These are phyloP conservation scores for Lolium perenne DNA, from an alignment of 176 grass and related monocot genomes.

Conservation along the genomic window DNA sequence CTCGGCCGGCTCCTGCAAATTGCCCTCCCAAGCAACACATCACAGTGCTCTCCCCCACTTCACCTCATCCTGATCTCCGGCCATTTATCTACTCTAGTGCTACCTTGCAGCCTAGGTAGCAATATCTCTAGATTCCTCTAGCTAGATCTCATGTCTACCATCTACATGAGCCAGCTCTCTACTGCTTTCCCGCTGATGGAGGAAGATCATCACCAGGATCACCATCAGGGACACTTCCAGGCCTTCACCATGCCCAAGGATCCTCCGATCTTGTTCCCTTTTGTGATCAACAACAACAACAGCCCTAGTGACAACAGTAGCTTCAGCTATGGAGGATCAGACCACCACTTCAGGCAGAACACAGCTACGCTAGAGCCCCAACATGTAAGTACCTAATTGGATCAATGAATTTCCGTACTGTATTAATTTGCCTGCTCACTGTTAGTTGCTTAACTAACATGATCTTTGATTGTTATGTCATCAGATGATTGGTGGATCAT, in stretches of 20 bases:
- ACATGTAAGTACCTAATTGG: slow-evolving; percentile 41
- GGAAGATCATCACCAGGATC: slow-evolving; percentile 67
- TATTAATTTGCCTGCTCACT: neutral
- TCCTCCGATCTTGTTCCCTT: slow-evolving; percentile 56
- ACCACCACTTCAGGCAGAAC: slow-evolving; percentile 54
- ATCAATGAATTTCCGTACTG: neutral
- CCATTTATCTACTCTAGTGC: slow-evolving; percentile 7
- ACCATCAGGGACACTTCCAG: slow-evolving; percentile 59
- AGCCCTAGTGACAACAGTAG: slow-evolving; percentile 44
- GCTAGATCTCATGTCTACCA: slow-evolving; percentile 58
- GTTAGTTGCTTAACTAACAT: neutral
- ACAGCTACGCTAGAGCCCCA: slow-evolving; percentile 40
- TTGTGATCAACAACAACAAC: slow-evolving; percentile 61
- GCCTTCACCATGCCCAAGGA: slow-evolving; percentile 65
- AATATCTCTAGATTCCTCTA: slow-evolving; percentile 28
- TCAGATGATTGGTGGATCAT: slow-evolving; percentile 59
- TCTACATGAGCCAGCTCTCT: slow-evolving; percentile 85
- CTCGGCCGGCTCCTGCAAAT: slow-evolving; percentile 47
- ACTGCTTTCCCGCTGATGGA: slow-evolving; percentile 67
- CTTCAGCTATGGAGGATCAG: slow-evolving; percentile 45
- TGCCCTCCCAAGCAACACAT: slow-evolving; percentile 37
- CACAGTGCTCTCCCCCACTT: slow-evolving; percentile 36
- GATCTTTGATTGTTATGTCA: slow-evolving; percentile 36
- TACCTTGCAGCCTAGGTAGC: neutral
- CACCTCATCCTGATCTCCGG: slow-evolving; percentile 38